Evolutionary conservation across 75 land plant genomes (phyloP), one percentile per base, ranked within the genome.

Genomic region (Azolla pinnata): DNA sequence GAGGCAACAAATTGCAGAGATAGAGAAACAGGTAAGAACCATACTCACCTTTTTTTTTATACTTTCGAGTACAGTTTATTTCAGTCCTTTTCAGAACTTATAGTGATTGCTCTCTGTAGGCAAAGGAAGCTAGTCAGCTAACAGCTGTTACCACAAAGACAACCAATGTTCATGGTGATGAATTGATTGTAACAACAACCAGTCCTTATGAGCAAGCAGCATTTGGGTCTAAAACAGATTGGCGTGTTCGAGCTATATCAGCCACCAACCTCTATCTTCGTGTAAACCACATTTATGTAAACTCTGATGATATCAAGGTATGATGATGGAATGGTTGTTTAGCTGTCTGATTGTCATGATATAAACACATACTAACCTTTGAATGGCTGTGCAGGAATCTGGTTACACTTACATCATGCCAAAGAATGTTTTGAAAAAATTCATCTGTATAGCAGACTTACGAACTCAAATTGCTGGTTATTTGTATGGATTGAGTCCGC

Each of bases 351-450:
- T n/a, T n/a, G n/a, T n/a, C n/a, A n/a, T n/a, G n/a, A n/a, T n/a
- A n/a, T n/a, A n/a, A n/a, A n/a, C n/a, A n/a, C n/a, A n/a, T n/a
- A n/a, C n/a, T n/a, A n/a, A n/a, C n/a, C n/a, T n/a, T n/a, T n/a
- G n/a, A 7, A 50, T 50, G 53, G 40, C 53, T 50, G 7, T 52
- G 33, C 96, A 92, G 99, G 99, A 95, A 59, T 85, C 99, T 2
- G 99, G 99, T 2, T 95, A 86, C 56, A 95, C 99, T 1, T 95
- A 93, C 68, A 89, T 93, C 61, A 95, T 95, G 87, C 99, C 99
- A 0, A 95, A 95, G 76, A 95, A 95, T 57, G 75, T 95, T 28
- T 60, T 95, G 78, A 95, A 95, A 79, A 95, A 88, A 68, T 95
- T 95, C 55, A 95, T 95, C 33, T 95, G 99, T 57, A 67, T 95